Evolutionary conservation across 169 alveolate species (phyloP).

Genomic region (Prorocentrum cordatum): DNA sequence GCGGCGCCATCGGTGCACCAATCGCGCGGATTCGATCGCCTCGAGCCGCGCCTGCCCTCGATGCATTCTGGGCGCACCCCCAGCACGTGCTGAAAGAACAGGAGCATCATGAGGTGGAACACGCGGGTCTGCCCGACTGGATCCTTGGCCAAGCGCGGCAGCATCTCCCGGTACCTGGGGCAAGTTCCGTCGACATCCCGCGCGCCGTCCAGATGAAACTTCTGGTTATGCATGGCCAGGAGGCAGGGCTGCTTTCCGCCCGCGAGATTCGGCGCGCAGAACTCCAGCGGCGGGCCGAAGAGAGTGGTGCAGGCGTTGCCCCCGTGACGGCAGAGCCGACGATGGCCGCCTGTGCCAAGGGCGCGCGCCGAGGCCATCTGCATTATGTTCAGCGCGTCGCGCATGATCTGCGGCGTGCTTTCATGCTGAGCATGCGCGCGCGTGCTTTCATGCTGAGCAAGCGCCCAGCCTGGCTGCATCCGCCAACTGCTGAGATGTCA

Average conservation of each 20-base stretch:
- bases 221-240: no score
- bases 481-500: background rate
- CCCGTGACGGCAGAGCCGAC: background rate
- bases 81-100: conserved; percentile 1
- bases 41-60: background rate
- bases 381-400: background rate
- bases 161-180: conserved; percentile 8
- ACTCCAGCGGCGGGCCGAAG: background rate
- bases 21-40: background rate
- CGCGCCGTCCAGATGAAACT: no score
- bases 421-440: background rate
- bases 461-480: background rate
- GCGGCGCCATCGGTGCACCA: conserved; percentile 21
- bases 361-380: background rate
- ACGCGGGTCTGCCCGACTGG: background rate
- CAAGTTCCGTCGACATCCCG: no score
- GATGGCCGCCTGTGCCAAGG: conserved; percentile 21
- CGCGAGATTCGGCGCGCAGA: conserved; percentile 5
- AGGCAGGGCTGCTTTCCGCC: conserved; percentile 13
- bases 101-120: background rate
- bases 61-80: background rate
- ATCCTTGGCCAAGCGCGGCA: conserved; percentile 9
- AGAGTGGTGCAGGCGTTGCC: background rate
- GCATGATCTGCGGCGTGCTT: background rate
- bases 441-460: background rate